Evolutionary conservation across 2,329 filamentous ascomycete genomes (phyloP), one percentile per base, ranked within the genome.

Genomic region (Xylariaceae sp.): DNA sequence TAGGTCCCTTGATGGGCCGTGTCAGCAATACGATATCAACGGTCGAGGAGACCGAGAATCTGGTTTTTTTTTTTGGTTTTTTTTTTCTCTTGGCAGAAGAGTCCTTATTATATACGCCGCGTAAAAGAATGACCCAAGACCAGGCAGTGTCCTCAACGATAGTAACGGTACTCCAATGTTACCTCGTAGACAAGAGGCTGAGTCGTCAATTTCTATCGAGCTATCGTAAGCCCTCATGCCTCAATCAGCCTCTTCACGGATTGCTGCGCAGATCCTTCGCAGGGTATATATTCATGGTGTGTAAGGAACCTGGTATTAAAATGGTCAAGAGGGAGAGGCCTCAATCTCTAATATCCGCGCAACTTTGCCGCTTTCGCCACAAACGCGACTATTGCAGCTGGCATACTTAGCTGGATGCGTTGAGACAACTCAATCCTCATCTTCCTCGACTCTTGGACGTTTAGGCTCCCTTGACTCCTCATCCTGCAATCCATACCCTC

Each of bases 401-500:
- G 29, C 30, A 37, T 3, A 48, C 8, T 48, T n/a, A 6, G 5
- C 49, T 46, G 29, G 32, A 39, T 49, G 41, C 40, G 35, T 43
- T 27, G 29, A 47, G 39, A n/a, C 9, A 11, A 4, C n/a, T 63
- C 41, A 66, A 51, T 68, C 65, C 12, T 81, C 76, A 37, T 81
- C 77, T 43, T 91, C 87, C 30, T 92, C 88, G 29, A 92, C 82
- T 62, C 87, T 83, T 27, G 87, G 87, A 64, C 88, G 82, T 77
- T 96, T 96, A 48, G 80, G 76, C 67, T 76, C 72, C 61, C 78
- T 71, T 42, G 72, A 79, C 53, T 80, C 83, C 0, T 78, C 78
- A 32, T 88, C 86, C 62, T 90, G 85, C 56, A 94, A 73, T 0
- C 89, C 89, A 68, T 88, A 91, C 37, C 87, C 83, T 68, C 91